Evolutionary conservation across 2,329 filamentous ascomycete species (phyloP), one percentile per base, ranked within the genome.

Genomic region (Hypoxylon sp.): DNA sequence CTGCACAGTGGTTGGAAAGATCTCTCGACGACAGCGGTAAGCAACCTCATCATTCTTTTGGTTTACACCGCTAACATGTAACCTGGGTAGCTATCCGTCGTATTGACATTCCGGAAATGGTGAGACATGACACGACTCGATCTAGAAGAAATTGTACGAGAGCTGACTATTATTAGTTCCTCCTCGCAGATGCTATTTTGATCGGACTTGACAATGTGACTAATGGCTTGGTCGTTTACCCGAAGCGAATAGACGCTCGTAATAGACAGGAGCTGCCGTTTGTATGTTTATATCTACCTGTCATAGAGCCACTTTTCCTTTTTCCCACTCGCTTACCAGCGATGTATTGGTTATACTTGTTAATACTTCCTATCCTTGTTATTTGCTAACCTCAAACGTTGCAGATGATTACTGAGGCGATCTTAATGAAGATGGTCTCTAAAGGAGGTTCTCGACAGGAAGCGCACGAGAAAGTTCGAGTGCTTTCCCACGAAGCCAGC

Each of bases 381-480:
- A 32, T 10, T 7, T 32, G 46, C 57, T 65, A 46, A 65, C 17
- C 23, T 45, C 3, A 19, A 11, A 14, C 28, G 9, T 19, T 21
- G 0, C 97, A 97, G 81, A 97, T 95, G 91, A 86, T 89, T 6
- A 94, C 75, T 0, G 76, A 78, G 60, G 74, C 66, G 32, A 74
- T 75, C 71, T 74, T 74, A 43, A 77, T 77, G 74, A 75, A 73
- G 60, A 45, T 77, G 2, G 70, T 74, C 25, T 74, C 74, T 2
- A 72, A 75, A 32, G 75, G 76, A 30, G 73, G 51, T 3, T 75
- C 70, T 17, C 67, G 75, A 60, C 76, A 78, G 61, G 74, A 76
- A 60, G 91, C 93, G 0, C 94, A 97, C 80, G 94, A 97, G 82
- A 83, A 95, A 79, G 94, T 97, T 75, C 90, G 91, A 6, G 91